Evolutionary conservation across 2,329 filamentous ascomycete species (phyloP).

Genomic region (Exophiala bonariae): DNA sequence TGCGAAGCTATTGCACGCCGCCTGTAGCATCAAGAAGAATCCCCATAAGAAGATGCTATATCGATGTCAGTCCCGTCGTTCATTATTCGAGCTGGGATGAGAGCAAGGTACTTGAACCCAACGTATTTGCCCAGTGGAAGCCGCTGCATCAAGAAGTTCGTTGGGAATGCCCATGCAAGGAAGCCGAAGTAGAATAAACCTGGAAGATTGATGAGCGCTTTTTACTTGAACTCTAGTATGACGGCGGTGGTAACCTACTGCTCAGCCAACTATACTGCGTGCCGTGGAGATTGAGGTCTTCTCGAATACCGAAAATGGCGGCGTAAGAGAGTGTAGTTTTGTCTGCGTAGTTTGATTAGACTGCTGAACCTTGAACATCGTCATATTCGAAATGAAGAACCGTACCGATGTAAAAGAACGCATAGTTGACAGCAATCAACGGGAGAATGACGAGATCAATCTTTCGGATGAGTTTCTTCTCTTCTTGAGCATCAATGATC

Average conservation of each 20-base stretch:
- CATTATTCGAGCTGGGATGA: constrained; percentile 39
- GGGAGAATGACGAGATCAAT: constrained; percentile 63
- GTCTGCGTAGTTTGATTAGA: constrained; percentile 30
- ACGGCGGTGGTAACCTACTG: constrained; percentile 49
- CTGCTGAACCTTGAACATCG: no score
- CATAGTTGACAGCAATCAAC: constrained; percentile 55
- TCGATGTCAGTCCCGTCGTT: constrained; percentile 2
- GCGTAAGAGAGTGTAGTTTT: constrained; percentile 49
- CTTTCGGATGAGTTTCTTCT: constrained; percentile 52
- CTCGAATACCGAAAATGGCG: constrained; percentile 63
- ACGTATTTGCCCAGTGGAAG: constrained; percentile 67
- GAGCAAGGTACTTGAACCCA: constrained; percentile 42
- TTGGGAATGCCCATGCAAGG: constrained; percentile 65
- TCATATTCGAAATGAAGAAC: no score
- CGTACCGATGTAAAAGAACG: constrained; percentile 50
- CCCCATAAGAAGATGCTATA: constrained; percentile 39
- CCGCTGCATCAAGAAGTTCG: constrained; percentile 64
- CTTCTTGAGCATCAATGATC: constrained; percentile 46
- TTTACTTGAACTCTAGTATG: no score
- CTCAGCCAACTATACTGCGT: constrained; percentile 47
- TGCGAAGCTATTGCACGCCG: constrained; percentile 55
- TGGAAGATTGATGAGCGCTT: constrained; percentile 39
- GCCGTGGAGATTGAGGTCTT: constrained; percentile 52
- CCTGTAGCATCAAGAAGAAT: constrained; percentile 53
- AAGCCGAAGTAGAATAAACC: constrained; percentile 49